These are phyloP conservation scores for Populus ilicifolia DNA, from an alignment of 345 rosid genomes.

Conservation along the genomic window DNA sequence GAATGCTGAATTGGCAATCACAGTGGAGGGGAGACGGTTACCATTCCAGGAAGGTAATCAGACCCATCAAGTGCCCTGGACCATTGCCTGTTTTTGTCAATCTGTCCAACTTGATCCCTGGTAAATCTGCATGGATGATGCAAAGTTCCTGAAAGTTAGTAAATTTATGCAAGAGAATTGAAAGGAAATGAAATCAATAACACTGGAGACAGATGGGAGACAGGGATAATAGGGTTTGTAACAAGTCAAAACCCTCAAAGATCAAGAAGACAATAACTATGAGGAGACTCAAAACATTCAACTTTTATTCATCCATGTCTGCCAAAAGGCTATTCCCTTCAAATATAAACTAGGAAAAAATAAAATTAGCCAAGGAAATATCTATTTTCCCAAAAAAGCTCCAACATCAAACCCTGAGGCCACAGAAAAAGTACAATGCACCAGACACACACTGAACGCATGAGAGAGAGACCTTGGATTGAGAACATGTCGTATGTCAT, in stretches of 20 bases:
- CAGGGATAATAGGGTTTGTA: too few relatives aligned
- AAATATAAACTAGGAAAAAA: too few relatives aligned
- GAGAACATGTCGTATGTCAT: constrained; percentile 89
- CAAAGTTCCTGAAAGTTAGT: neutral
- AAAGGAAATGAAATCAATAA: neutral
- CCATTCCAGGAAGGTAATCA: constrained; percentile 99
- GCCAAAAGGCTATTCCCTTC: too few relatives aligned
- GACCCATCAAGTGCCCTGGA: constrained; percentile 99
- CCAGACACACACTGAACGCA: neutral
- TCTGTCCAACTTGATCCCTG: constrained; percentile 72
- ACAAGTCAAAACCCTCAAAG: too few relatives aligned
- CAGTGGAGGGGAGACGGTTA: constrained; percentile 6
- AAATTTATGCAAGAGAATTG: neutral
- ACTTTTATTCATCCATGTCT: too few relatives aligned
- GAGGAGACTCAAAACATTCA: too few relatives aligned
- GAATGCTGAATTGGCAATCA: neutral
- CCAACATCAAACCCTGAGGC: neutral
- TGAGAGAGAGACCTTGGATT: constrained; percentile 65
- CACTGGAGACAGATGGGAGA: neutral
- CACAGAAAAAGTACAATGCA: neutral
- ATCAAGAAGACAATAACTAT: too few relatives aligned
- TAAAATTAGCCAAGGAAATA: too few relatives aligned
- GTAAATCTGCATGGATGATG: constrained; percentile 53
- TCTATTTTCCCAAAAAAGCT: neutral
- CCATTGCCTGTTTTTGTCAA: constrained; percentile 88